These are phyloP conservation scores for Apiospora marii DNA, from an alignment of 2,329 filamentous ascomycete species.

Conservation along the genomic window DNA sequence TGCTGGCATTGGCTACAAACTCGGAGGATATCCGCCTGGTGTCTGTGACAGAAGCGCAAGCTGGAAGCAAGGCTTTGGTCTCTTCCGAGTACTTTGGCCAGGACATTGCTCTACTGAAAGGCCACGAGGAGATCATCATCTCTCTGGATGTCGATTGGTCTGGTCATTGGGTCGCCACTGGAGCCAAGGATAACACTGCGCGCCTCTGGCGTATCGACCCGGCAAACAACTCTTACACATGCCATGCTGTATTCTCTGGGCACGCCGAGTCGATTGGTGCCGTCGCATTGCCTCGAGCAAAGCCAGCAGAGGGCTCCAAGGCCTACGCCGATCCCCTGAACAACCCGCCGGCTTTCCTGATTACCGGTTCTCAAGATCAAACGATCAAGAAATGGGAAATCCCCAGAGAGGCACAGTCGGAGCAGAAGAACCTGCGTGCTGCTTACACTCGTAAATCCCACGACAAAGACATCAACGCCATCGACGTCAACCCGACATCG, in stretches of 20 bases:
- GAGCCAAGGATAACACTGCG: slow-evolving; percentile 95
- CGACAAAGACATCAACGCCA: slow-evolving; percentile 97
- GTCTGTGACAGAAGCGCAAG: slow-evolving; percentile 63
- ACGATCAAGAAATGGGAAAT: slow-evolving; percentile 96
- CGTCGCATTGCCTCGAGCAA: slow-evolving; percentile 78
- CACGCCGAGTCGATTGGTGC: slow-evolving; percentile 95
- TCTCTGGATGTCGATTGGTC: slow-evolving; percentile 96
- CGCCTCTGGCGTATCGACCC: slow-evolving; percentile 89
- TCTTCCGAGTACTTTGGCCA: slow-evolving; percentile 79
- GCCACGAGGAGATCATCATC: slow-evolving; percentile 95
- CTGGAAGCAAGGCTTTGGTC: slow-evolving; percentile 39
- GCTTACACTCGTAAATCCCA: slow-evolving; percentile 93
- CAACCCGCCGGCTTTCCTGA: slow-evolving; percentile 81
- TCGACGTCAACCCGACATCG: slow-evolving; percentile 78
- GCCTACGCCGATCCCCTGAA: slow-evolving; percentile 77
- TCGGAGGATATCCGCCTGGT: slow-evolving; percentile 92
- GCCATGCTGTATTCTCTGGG: slow-evolving; percentile 83
- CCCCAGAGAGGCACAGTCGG: slow-evolving; percentile 57
- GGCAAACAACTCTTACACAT: slow-evolving; percentile 76
- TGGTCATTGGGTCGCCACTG: slow-evolving; percentile 94
- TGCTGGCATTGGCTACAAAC: slow-evolving; percentile 92
- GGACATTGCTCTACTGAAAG: slow-evolving; percentile 84
- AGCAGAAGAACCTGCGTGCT: slow-evolving; percentile 68
- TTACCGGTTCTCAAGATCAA: slow-evolving; percentile 94
- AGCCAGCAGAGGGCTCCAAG: slow-evolving; percentile 72